Evolutionary conservation across 345 rosid genomes (phyloP).

Genomic region (Arabidopsis arenosa): DNA sequence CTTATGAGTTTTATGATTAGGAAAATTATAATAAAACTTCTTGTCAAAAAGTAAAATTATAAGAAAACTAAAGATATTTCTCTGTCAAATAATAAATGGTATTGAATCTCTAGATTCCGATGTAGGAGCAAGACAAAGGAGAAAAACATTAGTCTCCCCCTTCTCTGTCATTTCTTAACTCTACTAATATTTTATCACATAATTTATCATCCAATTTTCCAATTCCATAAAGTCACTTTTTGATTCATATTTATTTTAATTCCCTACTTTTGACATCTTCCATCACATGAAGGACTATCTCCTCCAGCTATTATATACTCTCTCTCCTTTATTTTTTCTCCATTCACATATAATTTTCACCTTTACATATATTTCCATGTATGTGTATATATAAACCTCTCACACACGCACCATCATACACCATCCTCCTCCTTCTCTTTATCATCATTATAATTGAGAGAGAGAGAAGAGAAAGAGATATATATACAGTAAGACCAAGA

Average conservation of each 20-base stretch:
- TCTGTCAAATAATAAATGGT: slow-evolving; percentile 21
- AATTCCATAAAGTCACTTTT: slow-evolving; percentile 47
- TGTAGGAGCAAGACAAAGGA: slow-evolving; percentile 42
- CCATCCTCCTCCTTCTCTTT: slow-evolving; percentile 26
- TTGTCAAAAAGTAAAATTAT: background rate
- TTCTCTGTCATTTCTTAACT: slow-evolving; percentile 50
- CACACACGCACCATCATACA: slow-evolving; percentile 43
- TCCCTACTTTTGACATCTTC: slow-evolving; percentile 53
- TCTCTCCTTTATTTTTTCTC: slow-evolving; percentile 29
- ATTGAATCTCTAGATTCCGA: slow-evolving; percentile 23
- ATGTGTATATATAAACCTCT: slow-evolving; percentile 42
- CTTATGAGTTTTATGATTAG: background rate
- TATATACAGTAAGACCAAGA: background rate
- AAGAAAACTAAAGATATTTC: background rate
- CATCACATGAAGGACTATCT: slow-evolving; percentile 52
- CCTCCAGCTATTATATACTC: slow-evolving; percentile 67
- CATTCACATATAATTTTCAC: slow-evolving; percentile 44
- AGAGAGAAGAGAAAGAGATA: slow-evolving; percentile 25
- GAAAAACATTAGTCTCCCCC: slow-evolving; percentile 57
- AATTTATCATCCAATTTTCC: slow-evolving; percentile 24
- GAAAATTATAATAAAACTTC: background rate
- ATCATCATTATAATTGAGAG: slow-evolving; percentile 33
- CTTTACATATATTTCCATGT: slow-evolving; percentile 32
- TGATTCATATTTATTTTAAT: slow-evolving; percentile 42
- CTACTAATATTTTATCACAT: slow-evolving; percentile 41